A percentile compares a stretch with the other conserved stretches of the same genome.
Conservation (phyloP, 1,284 basidiomycete genomes). For the Fomitopsis palustris region DNA sequence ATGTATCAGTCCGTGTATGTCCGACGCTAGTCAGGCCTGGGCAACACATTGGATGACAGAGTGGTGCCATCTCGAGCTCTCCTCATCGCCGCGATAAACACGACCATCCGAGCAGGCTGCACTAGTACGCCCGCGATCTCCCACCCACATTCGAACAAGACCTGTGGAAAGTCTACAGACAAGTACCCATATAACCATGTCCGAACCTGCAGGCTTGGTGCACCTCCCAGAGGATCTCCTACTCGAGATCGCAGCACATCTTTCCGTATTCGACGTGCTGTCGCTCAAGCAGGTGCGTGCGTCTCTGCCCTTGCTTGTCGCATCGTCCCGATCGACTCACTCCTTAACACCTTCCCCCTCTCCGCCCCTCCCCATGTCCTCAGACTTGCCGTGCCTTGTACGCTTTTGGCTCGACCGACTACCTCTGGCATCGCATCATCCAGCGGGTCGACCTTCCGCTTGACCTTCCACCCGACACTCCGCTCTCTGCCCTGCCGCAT, state of each 20-base stretch:
- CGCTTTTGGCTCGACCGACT: conserved; percentile 41
- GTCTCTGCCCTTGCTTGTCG: conserved; percentile 2
- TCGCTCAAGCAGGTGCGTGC: conserved; percentile 43
- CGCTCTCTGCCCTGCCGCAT: conserved; percentile 26
- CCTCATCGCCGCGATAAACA: background rate
- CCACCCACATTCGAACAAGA: background rate
- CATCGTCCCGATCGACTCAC: background rate
- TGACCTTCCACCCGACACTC: conserved; percentile 29
- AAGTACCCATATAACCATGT: background rate
- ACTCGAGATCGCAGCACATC: conserved; percentile 28
- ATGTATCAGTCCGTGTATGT: background rate
- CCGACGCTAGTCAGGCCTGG: background rate
- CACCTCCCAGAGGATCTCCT: conserved; percentile 39
- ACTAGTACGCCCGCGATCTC: background rate
- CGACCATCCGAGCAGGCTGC: background rate
- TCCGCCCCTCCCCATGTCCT: conserved; percentile 23
- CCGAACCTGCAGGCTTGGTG: conserved; percentile 11
- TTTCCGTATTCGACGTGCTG: conserved; percentile 40
- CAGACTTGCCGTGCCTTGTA: conserved; percentile 48
- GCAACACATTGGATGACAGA: background rate
- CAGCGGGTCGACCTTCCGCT: conserved; percentile 30
- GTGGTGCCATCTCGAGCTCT: background rate
- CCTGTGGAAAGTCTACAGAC: background rate
- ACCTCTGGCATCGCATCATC: conserved; percentile 46
- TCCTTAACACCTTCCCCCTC: conserved; percentile 3